A percentile compares a stretch with the other conserved stretches of the same genome.
Evolutionary conservation across 306 rosid genomes (phyloP).

Genomic region (Cucurbita pepo): DNA sequence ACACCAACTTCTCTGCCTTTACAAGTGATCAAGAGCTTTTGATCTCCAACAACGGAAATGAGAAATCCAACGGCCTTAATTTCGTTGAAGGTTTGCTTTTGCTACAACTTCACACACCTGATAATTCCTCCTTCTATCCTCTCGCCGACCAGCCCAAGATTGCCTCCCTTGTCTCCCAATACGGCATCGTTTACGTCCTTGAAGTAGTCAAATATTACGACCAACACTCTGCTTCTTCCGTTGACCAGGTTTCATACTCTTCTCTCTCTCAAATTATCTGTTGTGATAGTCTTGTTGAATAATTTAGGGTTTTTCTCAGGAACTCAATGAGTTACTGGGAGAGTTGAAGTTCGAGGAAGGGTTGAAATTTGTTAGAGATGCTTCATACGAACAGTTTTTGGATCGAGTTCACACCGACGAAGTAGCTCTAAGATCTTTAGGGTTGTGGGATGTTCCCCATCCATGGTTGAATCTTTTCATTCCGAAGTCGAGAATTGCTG

Average conservation of each 20-base stretch:
- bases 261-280: not conserved
- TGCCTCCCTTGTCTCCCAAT: constrained; percentile 24
- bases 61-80: constrained; percentile 20
- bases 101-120: constrained; percentile 28
- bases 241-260: constrained; percentile 21
- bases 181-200: constrained; percentile 38
- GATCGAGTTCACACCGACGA: constrained; percentile 47
- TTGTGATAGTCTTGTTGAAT: not conserved
- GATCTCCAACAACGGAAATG: constrained; percentile 20
- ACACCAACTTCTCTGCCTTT: constrained; percentile 41
- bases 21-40: constrained; percentile 55
- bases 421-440: constrained; percentile 23
- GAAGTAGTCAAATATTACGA: constrained; percentile 52
- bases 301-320: constrained; percentile 11
- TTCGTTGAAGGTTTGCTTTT: constrained; percentile 60
- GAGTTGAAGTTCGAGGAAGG: constrained; percentile 29
- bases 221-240: not conserved
- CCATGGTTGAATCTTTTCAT: constrained; percentile 82
- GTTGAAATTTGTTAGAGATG: constrained; percentile 41
- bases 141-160: constrained; percentile 30
- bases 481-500: constrained; percentile 47
- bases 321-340: constrained; percentile 11
- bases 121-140: constrained; percentile 53
- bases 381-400: constrained; percentile 38
- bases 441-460: constrained; percentile 70